These are phyloP conservation scores for Dactylellina drechsleri DNA, from an alignment of 2,329 filamentous ascomycete genomes.

Conservation along the genomic window DNA sequence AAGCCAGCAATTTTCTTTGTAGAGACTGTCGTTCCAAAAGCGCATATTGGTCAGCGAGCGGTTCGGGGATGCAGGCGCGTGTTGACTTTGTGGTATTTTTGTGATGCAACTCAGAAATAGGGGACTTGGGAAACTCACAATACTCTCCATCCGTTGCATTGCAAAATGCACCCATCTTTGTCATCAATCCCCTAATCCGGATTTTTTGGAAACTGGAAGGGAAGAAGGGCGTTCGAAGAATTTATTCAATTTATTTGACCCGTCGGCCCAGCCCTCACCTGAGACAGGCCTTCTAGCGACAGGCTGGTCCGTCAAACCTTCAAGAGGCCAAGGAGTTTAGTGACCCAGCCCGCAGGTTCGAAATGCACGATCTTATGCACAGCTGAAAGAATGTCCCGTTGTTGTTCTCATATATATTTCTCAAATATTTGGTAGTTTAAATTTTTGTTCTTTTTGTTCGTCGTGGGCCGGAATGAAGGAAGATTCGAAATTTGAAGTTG, in stretches of 20 bases:
- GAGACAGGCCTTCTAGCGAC: slow-evolving; percentile 7
- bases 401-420: slow-evolving; percentile 16
- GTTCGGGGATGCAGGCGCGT: neutral
- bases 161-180: slow-evolving; percentile 45
- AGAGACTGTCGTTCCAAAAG: slow-evolving; percentile 18
- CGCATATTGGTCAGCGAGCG: too few species aligned
- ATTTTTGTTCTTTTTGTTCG: too few species aligned
- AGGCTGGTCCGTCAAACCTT: slow-evolving; percentile 20
- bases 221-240: slow-evolving; percentile 22
- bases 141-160: slow-evolving; percentile 41
- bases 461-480: too few species aligned
- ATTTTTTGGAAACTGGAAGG: slow-evolving; percentile 32
- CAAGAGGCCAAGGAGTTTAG: slow-evolving; percentile 4
- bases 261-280: slow-evolving; percentile 17
- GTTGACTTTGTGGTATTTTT: slow-evolving; percentile 45
- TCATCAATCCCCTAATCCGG: neutral
- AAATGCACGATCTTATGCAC: slow-evolving; percentile 19
- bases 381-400: slow-evolving; percentile 20
- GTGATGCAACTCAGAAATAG: slow-evolving; percentile 6
- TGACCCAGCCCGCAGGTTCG: slow-evolving; percentile 15
- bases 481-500: slow-evolving; percentile 1
- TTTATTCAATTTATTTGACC: slow-evolving; percentile 37
- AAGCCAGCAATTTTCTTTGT: slow-evolving; percentile 30
- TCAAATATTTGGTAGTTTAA: too few species aligned
- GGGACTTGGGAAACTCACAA: slow-evolving; percentile 29